Base-by-base conservation (phyloP, 1,284 basidiomycete species). In the Ganoderma sp. region DNA sequence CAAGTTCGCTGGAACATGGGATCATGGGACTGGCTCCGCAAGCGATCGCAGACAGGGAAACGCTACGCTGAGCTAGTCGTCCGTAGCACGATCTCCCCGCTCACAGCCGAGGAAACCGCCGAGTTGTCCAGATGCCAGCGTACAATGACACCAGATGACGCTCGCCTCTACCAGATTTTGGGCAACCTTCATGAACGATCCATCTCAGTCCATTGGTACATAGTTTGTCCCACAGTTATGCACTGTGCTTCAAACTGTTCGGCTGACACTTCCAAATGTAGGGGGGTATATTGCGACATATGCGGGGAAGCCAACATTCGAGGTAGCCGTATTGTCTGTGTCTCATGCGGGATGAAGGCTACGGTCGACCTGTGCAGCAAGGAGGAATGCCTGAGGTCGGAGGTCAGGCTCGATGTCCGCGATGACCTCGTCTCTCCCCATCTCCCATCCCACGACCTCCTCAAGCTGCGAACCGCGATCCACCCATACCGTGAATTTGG, bases 1-100 rank as follows among this genome's bases (percentile, higher is more conserved):
- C 70, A 73, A 17, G 62, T 71, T 5, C 67, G 69, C 3, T 64
- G 61, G 41, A 32, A 48, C 1, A 52, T 34, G 59, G 9, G 7
- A 4, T 56, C 60, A 19, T 66, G 65, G 65, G 1, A 14, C 9
- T 61, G 39, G 52, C 52, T 66, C 1, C 22, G n/a, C 15, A 22
- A 43, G 14, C 65, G 65, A 19, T 62, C 60, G 61, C 3, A 61
- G 9, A 57, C 39, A 17, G 61, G 50, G 9, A 48, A 48, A 17
- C 32, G 41, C 10, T 66, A 56, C 42, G 28, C 60, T 19, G 43
- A 34, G 9, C 43, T 59, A 4, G 14, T 65, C 32, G 12, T 65
- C 7, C 37, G 41, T 3, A 7, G 28, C 6, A 39, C 8, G 22
- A 37, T 8, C 3, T 14, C 15, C 37, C 3, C 15, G 12, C 57